A percentile compares a stretch with the other conserved stretches of the same genome.
Conservation (phyloP, 202 grass and related monocot species). For the Bolboschoenoplectus hybrid region DNA sequence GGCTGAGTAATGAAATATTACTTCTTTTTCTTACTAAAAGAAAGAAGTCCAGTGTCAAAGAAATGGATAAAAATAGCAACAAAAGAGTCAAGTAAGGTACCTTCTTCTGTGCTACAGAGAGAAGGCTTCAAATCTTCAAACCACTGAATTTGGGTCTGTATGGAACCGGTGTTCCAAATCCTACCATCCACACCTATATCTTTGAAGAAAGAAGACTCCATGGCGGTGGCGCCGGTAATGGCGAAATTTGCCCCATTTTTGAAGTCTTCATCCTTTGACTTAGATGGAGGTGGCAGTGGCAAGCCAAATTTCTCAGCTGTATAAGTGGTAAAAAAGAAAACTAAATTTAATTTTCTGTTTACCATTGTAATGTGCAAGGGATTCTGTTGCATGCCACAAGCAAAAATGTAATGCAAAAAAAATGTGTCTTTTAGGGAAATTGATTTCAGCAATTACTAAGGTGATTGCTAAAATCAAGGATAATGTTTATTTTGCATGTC, state of each 20-base stretch:
- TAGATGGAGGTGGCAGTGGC: conserved; percentile 74
- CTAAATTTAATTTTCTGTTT: not conserved
- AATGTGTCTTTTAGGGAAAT: not conserved
- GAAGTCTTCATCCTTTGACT: conserved; percentile 61
- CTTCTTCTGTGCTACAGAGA: conserved; percentile 62
- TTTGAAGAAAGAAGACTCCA: conserved; percentile 86
- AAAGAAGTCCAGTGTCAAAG: not conserved
- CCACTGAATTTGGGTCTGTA: conserved; percentile 82
- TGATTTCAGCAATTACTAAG: conserved; percentile 9
- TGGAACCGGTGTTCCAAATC: conserved; percentile 80
- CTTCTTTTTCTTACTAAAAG: not conserved
- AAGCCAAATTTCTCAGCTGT: conserved; percentile 81
- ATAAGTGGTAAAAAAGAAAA: conserved; percentile 16
- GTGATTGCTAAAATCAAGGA: not conserved
- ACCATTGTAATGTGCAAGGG: not conserved
- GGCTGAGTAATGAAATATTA: not conserved
- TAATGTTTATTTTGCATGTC: conserved; percentile 25
- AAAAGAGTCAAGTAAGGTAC: conserved; percentile 29
- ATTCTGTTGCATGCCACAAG: conserved; percentile 3
- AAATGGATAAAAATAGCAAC: not conserved
- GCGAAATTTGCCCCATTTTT: conserved; percentile 86
- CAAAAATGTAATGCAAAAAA: not conserved
- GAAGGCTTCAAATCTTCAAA: conserved; percentile 78
- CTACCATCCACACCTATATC: conserved; percentile 57
- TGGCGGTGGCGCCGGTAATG: conserved; percentile 77